These are phyloP conservation scores for Dendrostoma leiphaemia DNA, from an alignment of 2,329 filamentous ascomycete species.

Conservation along the genomic window DNA sequence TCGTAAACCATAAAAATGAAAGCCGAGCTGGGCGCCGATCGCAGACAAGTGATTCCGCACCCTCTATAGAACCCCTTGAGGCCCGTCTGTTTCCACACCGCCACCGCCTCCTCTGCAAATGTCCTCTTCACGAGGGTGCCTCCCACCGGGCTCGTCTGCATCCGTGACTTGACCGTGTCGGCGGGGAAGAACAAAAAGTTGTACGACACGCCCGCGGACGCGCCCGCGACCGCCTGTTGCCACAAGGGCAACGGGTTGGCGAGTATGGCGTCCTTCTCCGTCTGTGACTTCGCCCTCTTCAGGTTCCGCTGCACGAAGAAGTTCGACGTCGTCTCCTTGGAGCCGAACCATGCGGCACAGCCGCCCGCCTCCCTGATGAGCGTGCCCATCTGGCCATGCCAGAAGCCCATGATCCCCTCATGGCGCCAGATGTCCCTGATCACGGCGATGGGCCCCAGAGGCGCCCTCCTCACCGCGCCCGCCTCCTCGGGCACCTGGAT, in stretches of 20 bases:
- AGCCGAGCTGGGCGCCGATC: constrained; percentile 91
- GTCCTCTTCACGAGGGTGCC: constrained; percentile 51
- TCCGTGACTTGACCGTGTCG: constrained; percentile 94
- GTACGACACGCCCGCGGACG: constrained; percentile 86
- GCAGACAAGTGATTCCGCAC: constrained; percentile 86
- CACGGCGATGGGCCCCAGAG: constrained; percentile 65
- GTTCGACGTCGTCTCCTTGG: constrained; percentile 76
- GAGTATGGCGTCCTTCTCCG: constrained; percentile 39
- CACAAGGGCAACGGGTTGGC: constrained; percentile 67
- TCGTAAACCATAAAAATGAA: constrained; percentile 98
- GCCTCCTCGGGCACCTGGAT: constrained; percentile 73
- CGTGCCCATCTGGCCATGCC: constrained; percentile 92
- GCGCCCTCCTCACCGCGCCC: constrained; percentile 36
- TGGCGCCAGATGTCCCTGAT: constrained; percentile 78
- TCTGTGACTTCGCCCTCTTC: constrained; percentile 35
- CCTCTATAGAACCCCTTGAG: constrained; percentile 86
- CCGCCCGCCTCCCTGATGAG: constrained; percentile 92
- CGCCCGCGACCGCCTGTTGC: constrained; percentile 86
- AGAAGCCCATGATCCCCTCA: constrained; percentile 83
- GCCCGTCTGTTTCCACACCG: constrained; percentile 80
- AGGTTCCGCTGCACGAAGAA: constrained; percentile 63
- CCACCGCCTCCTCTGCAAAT: constrained; percentile 69
- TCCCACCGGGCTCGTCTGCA: constrained; percentile 82
- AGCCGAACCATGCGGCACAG: constrained; percentile 91
- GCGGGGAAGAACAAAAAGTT: constrained; percentile 98